Percentiles rank a stretch among this genome's conserved stretches.
Conservation (phyloP, 2,329 filamentous ascomycete genomes). For the Aspergillus ibericus region DNA sequence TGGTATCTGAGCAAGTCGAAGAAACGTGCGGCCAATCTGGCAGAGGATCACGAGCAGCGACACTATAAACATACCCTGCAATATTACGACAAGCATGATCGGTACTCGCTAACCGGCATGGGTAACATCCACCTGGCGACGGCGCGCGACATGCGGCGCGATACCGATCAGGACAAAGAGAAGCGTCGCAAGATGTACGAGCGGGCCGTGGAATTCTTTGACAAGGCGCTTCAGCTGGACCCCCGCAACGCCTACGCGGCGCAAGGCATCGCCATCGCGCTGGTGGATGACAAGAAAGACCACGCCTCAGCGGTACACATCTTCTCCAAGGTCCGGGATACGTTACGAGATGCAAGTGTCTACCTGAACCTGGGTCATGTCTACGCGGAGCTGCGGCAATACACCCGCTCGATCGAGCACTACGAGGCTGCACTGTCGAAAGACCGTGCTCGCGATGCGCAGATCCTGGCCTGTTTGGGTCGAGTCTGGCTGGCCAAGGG, state of each 20-base stretch:
- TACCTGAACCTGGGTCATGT: constrained; percentile 93
- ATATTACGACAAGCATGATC: constrained; percentile 93
- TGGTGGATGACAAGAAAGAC: constrained; percentile 93
- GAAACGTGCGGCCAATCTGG: constrained; percentile 75
- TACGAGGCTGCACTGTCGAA: constrained; percentile 84
- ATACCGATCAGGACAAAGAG: constrained; percentile 85
- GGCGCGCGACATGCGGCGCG: constrained; percentile 90
- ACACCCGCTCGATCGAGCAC: constrained; percentile 84
- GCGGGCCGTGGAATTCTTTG: constrained; percentile 96
- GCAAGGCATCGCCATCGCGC: constrained; percentile 89
- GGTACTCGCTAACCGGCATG: constrained; percentile 96
- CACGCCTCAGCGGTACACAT: constrained; percentile 78
- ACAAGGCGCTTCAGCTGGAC: constrained; percentile 94
- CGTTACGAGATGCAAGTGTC: constrained; percentile 81
- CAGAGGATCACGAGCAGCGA: constrained; percentile 85
- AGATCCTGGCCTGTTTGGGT: constrained; percentile 80
- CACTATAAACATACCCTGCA: constrained; percentile 97
- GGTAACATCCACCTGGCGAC: constrained; percentile 88
- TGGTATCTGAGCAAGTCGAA: constrained; percentile 93
- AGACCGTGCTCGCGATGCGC: constrained; percentile 74
- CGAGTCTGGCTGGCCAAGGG: constrained; percentile 84
- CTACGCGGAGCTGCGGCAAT: constrained; percentile 87
- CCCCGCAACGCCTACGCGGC: constrained; percentile 94
- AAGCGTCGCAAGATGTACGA: constrained; percentile 84
- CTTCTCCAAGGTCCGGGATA: constrained; percentile 87